A percentile compares a stretch with the other conserved stretches of the same genome.
These are phyloP conservation scores for Pythium dissimile DNA, from an alignment of 352 stramenopile genomes.

Conservation along the genomic window DNA sequence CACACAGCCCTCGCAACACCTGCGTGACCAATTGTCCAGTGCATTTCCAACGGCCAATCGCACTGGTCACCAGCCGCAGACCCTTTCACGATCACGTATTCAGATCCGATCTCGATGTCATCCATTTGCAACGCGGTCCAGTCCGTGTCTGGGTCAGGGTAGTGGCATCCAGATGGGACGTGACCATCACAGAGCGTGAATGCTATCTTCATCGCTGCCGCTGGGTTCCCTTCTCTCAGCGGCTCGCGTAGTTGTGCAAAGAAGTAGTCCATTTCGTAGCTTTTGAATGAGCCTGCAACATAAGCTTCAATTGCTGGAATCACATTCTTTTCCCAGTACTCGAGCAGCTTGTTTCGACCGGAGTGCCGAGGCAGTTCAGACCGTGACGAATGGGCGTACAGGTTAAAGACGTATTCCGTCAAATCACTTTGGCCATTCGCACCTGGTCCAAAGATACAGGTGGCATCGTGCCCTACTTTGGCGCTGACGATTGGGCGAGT, in stretches of 20 bases:
- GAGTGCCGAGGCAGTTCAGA: slow-evolving; percentile 63
- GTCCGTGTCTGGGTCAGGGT: slow-evolving; percentile 74
- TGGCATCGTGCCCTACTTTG: slow-evolving; percentile 30
- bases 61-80: slow-evolving; percentile 27
- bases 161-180: slow-evolving; percentile 71
- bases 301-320: slow-evolving; percentile 83
- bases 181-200: slow-evolving; percentile 79
- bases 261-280: slow-evolving; percentile 87
- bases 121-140: slow-evolving; percentile 75
- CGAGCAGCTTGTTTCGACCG: slow-evolving; percentile 73
- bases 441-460: slow-evolving; percentile 25
- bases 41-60: slow-evolving; percentile 49
- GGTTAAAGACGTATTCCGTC: slow-evolving; percentile 66
- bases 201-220: slow-evolving; percentile 74
- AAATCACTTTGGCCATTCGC: slow-evolving; percentile 14
- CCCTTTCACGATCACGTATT: slow-evolving; percentile 39
- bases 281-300: slow-evolving; percentile 79
- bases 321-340: slow-evolving; percentile 85
- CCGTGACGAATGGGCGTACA: slow-evolving; percentile 66
- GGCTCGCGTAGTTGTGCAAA: slow-evolving; percentile 78
- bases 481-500: slow-evolving; percentile 40
- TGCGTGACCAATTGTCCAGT: slow-evolving; percentile 61
- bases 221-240: slow-evolving; percentile 66
- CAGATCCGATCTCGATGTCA: slow-evolving; percentile 60
- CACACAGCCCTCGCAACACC: slow-evolving; percentile 47